Evolutionary conservation across 2,329 filamentous ascomycete genomes (phyloP).

Genomic region (Penicillium sp.): DNA sequence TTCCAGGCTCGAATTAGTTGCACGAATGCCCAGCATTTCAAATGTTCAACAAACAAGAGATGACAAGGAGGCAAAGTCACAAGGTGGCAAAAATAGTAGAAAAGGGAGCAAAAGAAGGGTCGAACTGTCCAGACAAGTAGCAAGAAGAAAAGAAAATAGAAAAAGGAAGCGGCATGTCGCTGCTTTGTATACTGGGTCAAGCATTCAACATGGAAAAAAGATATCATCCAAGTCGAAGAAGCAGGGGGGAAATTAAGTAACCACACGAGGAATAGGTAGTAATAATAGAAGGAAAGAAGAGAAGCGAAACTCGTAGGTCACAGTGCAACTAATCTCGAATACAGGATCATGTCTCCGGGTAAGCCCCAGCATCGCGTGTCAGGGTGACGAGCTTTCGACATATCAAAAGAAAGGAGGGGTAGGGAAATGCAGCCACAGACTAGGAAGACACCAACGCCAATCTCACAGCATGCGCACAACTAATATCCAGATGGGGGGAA

Average conservation of each 20-base stretch:
- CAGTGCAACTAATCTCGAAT: slow-evolving; percentile 34
- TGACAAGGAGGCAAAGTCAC: neutral
- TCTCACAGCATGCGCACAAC: slow-evolving; percentile 30
- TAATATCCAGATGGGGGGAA: slow-evolving; percentile 33
- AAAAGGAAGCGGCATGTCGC: slow-evolving; percentile 35
- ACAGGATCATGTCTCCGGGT: slow-evolving; percentile 18
- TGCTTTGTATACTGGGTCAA: slow-evolving; percentile 4
- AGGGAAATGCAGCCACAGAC: slow-evolving; percentile 31
- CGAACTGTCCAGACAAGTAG: neutral
- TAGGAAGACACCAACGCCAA: slow-evolving; percentile 41
- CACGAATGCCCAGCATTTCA: slow-evolving; percentile 3
- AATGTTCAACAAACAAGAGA: neutral
- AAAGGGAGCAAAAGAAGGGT: neutral
- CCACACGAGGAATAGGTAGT: slow-evolving; percentile 33
- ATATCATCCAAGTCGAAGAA: slow-evolving; percentile 14
- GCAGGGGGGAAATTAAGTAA: slow-evolving; percentile 29
- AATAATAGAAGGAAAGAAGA: slow-evolving; percentile 34
- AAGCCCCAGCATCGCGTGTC: slow-evolving; percentile 13
- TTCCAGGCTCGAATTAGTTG: slow-evolving; percentile 2
- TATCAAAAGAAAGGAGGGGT: slow-evolving; percentile 17
- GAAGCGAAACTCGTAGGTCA: slow-evolving; percentile 33
- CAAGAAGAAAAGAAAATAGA: neutral
- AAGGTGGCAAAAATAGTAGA: neutral
- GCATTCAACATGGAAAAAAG: slow-evolving; percentile 8
- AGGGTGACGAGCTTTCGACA: neutral